Conservation (phyloP, 495 filamentous ascomycete species). For the Aspergillus sclerotioniger region DNA sequence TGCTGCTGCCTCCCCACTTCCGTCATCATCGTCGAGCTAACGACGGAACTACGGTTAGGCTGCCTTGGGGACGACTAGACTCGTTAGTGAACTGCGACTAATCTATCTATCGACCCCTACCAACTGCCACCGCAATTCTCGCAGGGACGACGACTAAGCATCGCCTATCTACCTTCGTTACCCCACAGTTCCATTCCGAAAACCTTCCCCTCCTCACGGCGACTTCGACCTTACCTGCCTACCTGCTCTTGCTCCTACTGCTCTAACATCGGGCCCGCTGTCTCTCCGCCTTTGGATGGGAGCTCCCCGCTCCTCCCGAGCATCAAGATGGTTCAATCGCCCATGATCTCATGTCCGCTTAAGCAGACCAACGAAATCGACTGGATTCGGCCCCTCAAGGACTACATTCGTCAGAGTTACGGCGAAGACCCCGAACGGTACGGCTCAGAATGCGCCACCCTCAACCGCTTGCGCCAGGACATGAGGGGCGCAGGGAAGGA, state of each 20-base stretch:
- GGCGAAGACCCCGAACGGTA: constrained; percentile 96
- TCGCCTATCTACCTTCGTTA: background rate
- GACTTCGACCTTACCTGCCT: background rate
- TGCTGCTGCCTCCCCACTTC: background rate
- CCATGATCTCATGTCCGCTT: constrained; percentile 88
- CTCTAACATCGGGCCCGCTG: background rate
- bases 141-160: background rate
- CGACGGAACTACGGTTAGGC: constrained; percentile 1
- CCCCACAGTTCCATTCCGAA: constrained; percentile 3
- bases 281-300: constrained; percentile 34
- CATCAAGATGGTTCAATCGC: constrained; percentile 68
- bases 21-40: constrained; percentile 1
- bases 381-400: constrained; percentile 91
- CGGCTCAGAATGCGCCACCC: constrained; percentile 86
- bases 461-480: constrained; percentile 96
- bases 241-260: constrained; percentile 4
- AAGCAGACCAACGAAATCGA: constrained; percentile 99
- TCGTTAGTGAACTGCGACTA: background rate
- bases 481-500: constrained; percentile 98
- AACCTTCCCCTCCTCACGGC: background rate
- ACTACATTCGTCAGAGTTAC: constrained; percentile 89
- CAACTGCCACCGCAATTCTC: constrained; percentile 1
- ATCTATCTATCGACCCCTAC: constrained; percentile 3
- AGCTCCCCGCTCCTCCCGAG: constrained; percentile 40
- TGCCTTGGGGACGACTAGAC: background rate